Percentiles rank a stretch among this genome's conserved stretches.
phyloP scores from a whole-genome alignment of 108 stramenopile genomes.

The Phaeodactylum tricornutum region DNA sequence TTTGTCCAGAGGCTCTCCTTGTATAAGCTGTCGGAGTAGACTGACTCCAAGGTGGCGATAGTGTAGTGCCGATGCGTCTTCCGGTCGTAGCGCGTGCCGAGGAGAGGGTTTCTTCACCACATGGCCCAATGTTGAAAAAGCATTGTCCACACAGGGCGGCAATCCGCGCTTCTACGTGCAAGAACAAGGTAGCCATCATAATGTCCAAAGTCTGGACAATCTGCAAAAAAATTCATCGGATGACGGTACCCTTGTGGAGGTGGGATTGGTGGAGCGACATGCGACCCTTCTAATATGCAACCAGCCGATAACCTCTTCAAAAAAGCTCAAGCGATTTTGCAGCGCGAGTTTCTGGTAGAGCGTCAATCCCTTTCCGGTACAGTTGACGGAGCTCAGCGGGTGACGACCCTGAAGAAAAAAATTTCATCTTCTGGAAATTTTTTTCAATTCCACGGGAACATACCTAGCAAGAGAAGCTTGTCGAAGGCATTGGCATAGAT shows the following conservation, averaged over 20 bases:
- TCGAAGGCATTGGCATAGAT: too few relatives aligned
- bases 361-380: constrained; percentile 26
- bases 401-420: too few relatives aligned
- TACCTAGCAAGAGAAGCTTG: too few relatives aligned
- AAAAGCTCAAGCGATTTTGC: constrained; percentile 16
- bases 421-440: too few relatives aligned
- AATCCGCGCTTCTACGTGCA: constrained; percentile 72
- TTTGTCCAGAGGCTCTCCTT: constrained; percentile 25
- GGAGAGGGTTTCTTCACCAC: constrained; percentile 76
- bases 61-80: constrained; percentile 67
- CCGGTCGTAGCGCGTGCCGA: constrained; percentile 25
- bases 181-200: constrained; percentile 60
- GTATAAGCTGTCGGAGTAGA: constrained; percentile 46
- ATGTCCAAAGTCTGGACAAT: constrained; percentile 39
- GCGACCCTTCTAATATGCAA: not conserved
- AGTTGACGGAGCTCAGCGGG: constrained; percentile 13
- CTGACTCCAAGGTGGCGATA: constrained; percentile 69
- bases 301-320: constrained; percentile 13
- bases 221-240: constrained; percentile 17
- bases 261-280: constrained; percentile 21
- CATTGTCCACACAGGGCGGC: constrained; percentile 66
- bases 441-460: too few relatives aligned
- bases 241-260: constrained; percentile 30
- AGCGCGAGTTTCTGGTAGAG: constrained; percentile 32
- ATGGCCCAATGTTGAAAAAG: constrained; percentile 87